These are phyloP conservation scores for Leishmania amazonensis DNA, from an alignment of 208 protist species.

Conservation along the genomic window DNA sequence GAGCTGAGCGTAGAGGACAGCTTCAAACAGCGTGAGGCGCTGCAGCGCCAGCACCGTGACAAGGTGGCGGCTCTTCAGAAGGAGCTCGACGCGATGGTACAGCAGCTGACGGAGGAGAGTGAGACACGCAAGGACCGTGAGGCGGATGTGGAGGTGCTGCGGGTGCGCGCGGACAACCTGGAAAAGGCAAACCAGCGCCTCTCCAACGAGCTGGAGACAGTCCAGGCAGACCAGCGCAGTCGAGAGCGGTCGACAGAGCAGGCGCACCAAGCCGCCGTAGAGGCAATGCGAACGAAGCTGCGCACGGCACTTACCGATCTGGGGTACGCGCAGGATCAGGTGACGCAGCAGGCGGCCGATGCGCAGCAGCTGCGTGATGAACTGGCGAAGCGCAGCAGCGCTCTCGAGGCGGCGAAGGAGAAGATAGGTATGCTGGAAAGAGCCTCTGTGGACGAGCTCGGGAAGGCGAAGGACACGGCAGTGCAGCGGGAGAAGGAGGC, in stretches of 20 bases:
- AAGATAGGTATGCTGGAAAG: conserved; percentile 27
- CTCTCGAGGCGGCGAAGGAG: conserved; percentile 36
- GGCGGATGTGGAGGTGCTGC: conserved; percentile 57
- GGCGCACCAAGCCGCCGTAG: conserved; percentile 51
- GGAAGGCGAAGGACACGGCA: conserved; percentile 36
- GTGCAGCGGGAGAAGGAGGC: conserved; percentile 35
- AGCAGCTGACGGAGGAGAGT: conserved; percentile 62
- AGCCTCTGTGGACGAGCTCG: conserved; percentile 15
- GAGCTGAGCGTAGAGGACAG: conserved; percentile 46
- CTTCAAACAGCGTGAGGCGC: conserved; percentile 49
- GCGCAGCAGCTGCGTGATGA: conserved; percentile 64
- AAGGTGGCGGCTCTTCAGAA: conserved; percentile 58
- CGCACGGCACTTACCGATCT: conserved; percentile 46
- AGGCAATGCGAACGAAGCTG: conserved; percentile 58
- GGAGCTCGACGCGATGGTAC: conserved; percentile 39
- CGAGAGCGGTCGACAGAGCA: conserved; percentile 54
- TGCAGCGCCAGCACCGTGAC: conserved; percentile 58
- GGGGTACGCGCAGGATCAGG: conserved; percentile 62
- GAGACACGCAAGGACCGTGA: conserved; percentile 61
- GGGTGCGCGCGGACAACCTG: conserved; percentile 51
- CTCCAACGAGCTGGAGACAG: conserved; percentile 50
- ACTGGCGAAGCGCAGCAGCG: conserved; percentile 38
- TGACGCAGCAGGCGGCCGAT: conserved; percentile 56
- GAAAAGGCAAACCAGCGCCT: conserved; percentile 47
- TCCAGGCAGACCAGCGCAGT: conserved; percentile 56